Evolutionary conservation across 345 rosid genomes (phyloP).

Genomic region (Rhodomyrtus tomentosa): DNA sequence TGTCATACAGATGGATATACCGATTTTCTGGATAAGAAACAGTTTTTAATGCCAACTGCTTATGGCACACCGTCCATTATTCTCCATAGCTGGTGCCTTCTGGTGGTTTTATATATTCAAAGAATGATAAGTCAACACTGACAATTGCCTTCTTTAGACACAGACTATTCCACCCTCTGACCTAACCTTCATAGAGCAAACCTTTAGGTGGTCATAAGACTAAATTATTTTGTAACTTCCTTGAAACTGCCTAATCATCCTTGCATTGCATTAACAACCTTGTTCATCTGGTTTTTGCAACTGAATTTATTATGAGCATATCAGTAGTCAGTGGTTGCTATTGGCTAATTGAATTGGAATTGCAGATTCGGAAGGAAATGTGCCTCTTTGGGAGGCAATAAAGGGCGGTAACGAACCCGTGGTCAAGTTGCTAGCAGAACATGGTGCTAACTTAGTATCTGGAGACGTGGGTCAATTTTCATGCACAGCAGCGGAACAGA

Average conservation of each 20-base stretch:
- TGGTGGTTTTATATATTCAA: not conserved
- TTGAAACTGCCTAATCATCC: not conserved
- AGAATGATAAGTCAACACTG: not conserved
- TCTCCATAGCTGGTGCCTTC: not conserved
- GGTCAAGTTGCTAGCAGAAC: constrained; percentile 32
- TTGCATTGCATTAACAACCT: not conserved
- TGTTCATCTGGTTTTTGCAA: not conserved
- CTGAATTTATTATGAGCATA: not conserved
- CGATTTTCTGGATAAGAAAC: not conserved
- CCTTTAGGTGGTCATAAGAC: not conserved
- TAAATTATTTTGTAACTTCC: not conserved
- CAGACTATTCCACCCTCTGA: not conserved
- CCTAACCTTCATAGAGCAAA: not conserved
- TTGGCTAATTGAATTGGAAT: not conserved
- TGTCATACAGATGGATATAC: not conserved
- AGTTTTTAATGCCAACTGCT: not conserved
- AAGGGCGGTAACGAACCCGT: constrained; percentile 40
- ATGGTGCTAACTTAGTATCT: constrained; percentile 29
- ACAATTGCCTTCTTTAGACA: not conserved
- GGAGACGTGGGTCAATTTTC: constrained; percentile 87
- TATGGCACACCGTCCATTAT: not conserved
- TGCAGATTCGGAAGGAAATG: constrained; percentile 67
- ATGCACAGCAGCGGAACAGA: constrained; percentile 62
- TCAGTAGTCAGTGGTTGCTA: not conserved
- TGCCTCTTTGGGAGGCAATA: constrained; percentile 91